Evolutionary conservation across 352 stramenopile genomes (phyloP).

Genomic region (Pythium utonaiense): DNA sequence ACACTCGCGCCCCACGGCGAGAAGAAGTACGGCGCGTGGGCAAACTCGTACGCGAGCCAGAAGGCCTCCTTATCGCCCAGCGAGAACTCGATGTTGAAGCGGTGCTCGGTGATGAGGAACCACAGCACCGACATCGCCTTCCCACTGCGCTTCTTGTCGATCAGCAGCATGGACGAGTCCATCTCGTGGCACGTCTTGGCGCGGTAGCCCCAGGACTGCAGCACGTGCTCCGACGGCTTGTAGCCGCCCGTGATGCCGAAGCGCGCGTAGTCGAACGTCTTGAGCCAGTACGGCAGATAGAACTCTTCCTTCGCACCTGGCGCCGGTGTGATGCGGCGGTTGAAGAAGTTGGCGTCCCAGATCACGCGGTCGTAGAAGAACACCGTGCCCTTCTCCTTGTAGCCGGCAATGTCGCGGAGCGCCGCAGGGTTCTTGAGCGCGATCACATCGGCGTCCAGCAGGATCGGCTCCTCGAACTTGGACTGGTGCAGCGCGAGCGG

Average conservation of each 20-base stretch:
- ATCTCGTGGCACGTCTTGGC: constrained; percentile 51
- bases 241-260: constrained; percentile 30
- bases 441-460: constrained; percentile 53
- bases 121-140: constrained; percentile 58
- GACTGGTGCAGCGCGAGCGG: constrained; percentile 31
- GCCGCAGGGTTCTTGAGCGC: constrained; percentile 40
- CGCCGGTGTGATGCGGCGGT: constrained; percentile 17
- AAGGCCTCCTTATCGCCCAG: constrained; percentile 74
- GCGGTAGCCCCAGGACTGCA: constrained; percentile 39
- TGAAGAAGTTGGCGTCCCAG: constrained; percentile 42
- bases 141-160: constrained; percentile 46
- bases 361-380: constrained; percentile 75
- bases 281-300: constrained; percentile 47
- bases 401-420: constrained; percentile 33
- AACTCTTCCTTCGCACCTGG: constrained; percentile 27
- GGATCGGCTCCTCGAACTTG: constrained; percentile 27
- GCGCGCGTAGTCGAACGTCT: constrained; percentile 49
- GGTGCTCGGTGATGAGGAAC: constrained; percentile 63
- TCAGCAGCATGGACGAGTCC: constrained; percentile 52
- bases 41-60: constrained; percentile 70
- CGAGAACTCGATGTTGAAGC: constrained; percentile 64
- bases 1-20: constrained; percentile 63
- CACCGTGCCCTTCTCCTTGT: constrained; percentile 40
- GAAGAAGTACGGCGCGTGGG: constrained; percentile 57
- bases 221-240: constrained; percentile 35